phyloP scores from a whole-genome alignment of 75 land plant genomes.

The Sequoiadendron giganteum region DNA sequence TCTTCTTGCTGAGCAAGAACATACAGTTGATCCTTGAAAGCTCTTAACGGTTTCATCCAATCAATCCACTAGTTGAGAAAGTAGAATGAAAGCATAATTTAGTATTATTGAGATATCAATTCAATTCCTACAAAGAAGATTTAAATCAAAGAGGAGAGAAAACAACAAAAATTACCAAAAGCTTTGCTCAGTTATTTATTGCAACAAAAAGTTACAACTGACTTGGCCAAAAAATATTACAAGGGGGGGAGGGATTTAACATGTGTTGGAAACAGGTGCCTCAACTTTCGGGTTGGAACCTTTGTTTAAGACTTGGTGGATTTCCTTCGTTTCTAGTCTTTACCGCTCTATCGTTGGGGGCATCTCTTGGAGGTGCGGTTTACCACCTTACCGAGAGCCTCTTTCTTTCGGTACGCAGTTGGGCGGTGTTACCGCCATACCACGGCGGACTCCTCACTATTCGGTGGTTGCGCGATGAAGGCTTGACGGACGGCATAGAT shows the following conservation, averaged over 20 bases:
- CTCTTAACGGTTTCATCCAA: not conserved
- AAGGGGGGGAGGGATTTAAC: not conserved
- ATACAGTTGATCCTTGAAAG: not conserved
- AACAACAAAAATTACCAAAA: not conserved
- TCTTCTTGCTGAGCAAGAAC: not conserved
- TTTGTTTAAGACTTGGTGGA: too few relatives aligned
- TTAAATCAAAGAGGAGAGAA: not conserved
- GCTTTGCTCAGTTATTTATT: not conserved
- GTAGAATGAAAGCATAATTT: not conserved
- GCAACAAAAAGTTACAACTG: not conserved
- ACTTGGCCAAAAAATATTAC: not conserved
- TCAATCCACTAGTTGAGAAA: not conserved
- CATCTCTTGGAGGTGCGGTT: too few relatives aligned
- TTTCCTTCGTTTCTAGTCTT: too few relatives aligned
- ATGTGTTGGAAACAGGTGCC: too few relatives aligned
- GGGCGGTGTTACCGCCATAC: too few relatives aligned
- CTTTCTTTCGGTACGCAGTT: too few relatives aligned
- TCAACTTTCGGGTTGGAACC: too few relatives aligned
- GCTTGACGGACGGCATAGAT: too few relatives aligned
- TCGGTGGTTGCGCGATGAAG: too few relatives aligned
- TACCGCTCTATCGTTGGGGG: too few relatives aligned
- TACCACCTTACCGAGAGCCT: too few relatives aligned
- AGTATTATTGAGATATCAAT: not conserved
- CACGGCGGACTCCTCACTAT: too few relatives aligned
- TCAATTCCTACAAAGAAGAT: not conserved